phyloP scores from a whole-genome alignment of 352 stramenopile genomes.

The Plasmopara muralis region DNA sequence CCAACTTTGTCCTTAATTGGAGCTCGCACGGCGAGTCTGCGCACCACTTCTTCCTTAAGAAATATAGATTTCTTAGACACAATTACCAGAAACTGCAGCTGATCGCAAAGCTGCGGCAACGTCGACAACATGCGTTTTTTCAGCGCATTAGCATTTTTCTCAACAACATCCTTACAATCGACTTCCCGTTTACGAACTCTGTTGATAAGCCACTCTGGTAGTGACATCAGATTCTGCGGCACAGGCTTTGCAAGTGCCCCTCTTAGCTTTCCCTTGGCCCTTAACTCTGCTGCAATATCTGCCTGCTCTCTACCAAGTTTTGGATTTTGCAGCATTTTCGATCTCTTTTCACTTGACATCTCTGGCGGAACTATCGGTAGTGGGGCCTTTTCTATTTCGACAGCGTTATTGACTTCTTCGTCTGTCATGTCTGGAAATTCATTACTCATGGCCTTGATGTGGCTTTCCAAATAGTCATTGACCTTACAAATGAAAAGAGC shows the following conservation, averaged over 20 bases:
- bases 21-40: constrained; percentile 32
- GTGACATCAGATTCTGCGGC: constrained; percentile 52
- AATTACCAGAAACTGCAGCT: constrained; percentile 66
- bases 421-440: constrained; percentile 29
- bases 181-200: constrained; percentile 62
- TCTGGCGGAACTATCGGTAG: constrained; percentile 24
- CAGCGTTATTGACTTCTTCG: constrained; percentile 24
- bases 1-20: constrained; percentile 53
- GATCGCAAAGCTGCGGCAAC: constrained; percentile 65
- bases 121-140: constrained; percentile 46
- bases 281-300: background rate
- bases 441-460: constrained; percentile 20
- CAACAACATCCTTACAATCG: constrained; percentile 27
- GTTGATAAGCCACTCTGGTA: constrained; percentile 71
- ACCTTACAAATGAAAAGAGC: constrained; percentile 29
- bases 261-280: constrained; percentile 26
- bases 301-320: constrained; percentile 11
- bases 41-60: constrained; percentile 34
- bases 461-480: constrained; percentile 28
- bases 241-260: constrained; percentile 52
- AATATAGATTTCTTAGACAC: constrained; percentile 63
- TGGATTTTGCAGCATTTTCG: constrained; percentile 11
- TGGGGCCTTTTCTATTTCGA: constrained; percentile 31
- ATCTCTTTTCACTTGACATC: constrained; percentile 10
- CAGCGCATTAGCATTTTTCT: constrained; percentile 38